These are phyloP conservation scores for Psilocybe cubensis DNA, from an alignment of 768 basidiomycete species.

Conservation along the genomic window DNA sequence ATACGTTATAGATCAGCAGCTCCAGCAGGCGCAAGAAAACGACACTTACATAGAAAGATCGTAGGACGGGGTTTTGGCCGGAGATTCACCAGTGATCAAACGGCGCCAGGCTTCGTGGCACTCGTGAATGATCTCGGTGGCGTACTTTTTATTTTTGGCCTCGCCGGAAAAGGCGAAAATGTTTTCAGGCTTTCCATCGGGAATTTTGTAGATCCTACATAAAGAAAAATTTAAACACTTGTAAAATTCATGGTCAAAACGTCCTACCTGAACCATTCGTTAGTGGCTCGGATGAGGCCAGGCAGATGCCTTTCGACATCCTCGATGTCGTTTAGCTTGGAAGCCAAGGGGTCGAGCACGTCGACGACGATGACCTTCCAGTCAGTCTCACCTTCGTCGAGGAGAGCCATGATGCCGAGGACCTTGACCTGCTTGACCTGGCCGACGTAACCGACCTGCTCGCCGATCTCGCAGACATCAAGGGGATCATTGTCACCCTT, in stretches of 20 bases:
- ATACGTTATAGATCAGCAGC: conserved; percentile 6
- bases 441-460: conserved; percentile 95
- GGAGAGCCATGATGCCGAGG: conserved; percentile 98
- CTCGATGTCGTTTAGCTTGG: conserved; percentile 98
- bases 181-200: conserved; percentile 96
- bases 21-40: background rate
- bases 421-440: conserved; percentile 99
- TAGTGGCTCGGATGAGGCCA: conserved; percentile 94
- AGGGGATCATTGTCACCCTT: conserved; percentile 99
- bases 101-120: conserved; percentile 99
- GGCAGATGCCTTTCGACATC: conserved; percentile 98
- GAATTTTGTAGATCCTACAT: conserved; percentile 90
- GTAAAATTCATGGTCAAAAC: background rate
- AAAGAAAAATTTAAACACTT: conserved; percentile 6
- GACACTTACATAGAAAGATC: conserved; percentile 85
- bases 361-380: conserved; percentile 99
- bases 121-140: conserved; percentile 98
- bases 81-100: conserved; percentile 79
- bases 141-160: conserved; percentile 99
- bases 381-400: conserved; percentile 99
- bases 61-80: conserved; percentile 70
- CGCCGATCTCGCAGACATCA: conserved; percentile 99
- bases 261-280: conserved; percentile 95
- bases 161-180: conserved; percentile 99
- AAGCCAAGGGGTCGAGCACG: conserved; percentile 91